Evolutionary conservation across 2,329 filamentous ascomycete genomes (phyloP).

Genomic region (Aspergillus ustus): DNA sequence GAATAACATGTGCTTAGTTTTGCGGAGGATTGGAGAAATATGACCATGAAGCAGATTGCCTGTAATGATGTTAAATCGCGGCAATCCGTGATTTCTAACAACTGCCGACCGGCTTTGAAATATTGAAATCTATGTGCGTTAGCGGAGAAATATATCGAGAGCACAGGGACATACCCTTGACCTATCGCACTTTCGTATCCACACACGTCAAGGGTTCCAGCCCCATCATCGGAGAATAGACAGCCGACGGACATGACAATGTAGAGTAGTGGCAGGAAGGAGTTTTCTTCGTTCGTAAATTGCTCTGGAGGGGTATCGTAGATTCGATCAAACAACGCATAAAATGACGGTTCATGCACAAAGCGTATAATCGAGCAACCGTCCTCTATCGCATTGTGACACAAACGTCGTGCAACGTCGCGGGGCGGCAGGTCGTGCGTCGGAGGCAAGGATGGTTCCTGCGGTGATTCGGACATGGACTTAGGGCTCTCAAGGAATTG

Average conservation of each 20-base stretch:
- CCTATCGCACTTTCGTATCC: constrained; percentile 57
- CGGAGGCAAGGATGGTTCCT: constrained; percentile 57
- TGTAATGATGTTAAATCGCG: constrained; percentile 76
- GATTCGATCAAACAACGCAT: constrained; percentile 73
- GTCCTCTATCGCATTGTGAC: constrained; percentile 65
- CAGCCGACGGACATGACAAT: constrained; percentile 73
- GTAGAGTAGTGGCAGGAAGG: constrained; percentile 73
- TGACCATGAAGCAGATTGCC: constrained; percentile 76
- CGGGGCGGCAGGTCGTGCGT: constrained; percentile 71
- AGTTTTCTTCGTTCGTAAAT: constrained; percentile 67
- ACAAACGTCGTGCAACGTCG: constrained; percentile 60
- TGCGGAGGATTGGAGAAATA: constrained; percentile 79
- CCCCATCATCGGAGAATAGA: constrained; percentile 67
- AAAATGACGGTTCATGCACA: constrained; percentile 82
- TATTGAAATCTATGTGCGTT: constrained; percentile 67
- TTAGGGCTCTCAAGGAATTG: constrained; percentile 72
- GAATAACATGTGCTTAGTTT: constrained; percentile 80
- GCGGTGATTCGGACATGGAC: constrained; percentile 67
- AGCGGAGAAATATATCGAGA: background rate
- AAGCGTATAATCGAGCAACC: constrained; percentile 69
- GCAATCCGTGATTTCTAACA: constrained; percentile 67
- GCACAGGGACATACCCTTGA: constrained; percentile 54
- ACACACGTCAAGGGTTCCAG: constrained; percentile 53
- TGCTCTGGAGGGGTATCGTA: constrained; percentile 71
- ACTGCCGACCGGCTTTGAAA: constrained; percentile 68